Evolutionary conservation across 2,329 filamentous ascomycete species (phyloP), one percentile per base, ranked within the genome.

Genomic region (Laburnicola sp.): DNA sequence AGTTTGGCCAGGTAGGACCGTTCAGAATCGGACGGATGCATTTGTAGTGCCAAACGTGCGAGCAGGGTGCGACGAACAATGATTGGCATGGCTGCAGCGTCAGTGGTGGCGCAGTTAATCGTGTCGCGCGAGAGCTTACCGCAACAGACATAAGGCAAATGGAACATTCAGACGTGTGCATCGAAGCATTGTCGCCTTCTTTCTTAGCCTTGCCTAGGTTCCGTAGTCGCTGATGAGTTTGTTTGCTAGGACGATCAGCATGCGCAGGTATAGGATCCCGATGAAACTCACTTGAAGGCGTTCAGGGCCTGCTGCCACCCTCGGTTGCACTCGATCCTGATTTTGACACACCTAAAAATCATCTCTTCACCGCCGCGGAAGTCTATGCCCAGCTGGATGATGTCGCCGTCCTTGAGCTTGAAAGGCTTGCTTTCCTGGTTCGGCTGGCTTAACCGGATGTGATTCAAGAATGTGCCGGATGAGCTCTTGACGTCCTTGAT

Each of bases 41-140:
- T 75, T 97, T 99, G 78, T 94, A 99, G 74, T 99, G 94, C 94
- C 94, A 99, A 2, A 96, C 96, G 70, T 99, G 94, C 10, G 94
- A 97, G 74, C 94, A 99, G 0, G 94, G 94, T n/a, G 94, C 94
- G 53, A 99, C 94, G 65, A 99, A 99, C n/a, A 99, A 80, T 37
- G 92, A 95, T 78, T 99, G 94, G 70, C 94, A 99, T 4, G 94
- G 94, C 89, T 60, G 30, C 38, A n/a, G 62, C 58, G 58, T 52
- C 64, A 60, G 37, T 26, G 41, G 66, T 54, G 63, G 55, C 43
- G 45, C 30, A 36, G 2, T 4, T 25, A 38, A 25, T 11, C 31
- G 8, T 27, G 22, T 41, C 22, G 41, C 23, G 39, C 36, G 45
- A 59, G 55, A 11, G 84, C 88, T 64, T 83, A 96, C 91, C 59